Evolutionary conservation across 2,329 filamentous ascomycete species (phyloP), one percentile per base, ranked within the genome.

Genomic region (Aureobasidium musti): DNA sequence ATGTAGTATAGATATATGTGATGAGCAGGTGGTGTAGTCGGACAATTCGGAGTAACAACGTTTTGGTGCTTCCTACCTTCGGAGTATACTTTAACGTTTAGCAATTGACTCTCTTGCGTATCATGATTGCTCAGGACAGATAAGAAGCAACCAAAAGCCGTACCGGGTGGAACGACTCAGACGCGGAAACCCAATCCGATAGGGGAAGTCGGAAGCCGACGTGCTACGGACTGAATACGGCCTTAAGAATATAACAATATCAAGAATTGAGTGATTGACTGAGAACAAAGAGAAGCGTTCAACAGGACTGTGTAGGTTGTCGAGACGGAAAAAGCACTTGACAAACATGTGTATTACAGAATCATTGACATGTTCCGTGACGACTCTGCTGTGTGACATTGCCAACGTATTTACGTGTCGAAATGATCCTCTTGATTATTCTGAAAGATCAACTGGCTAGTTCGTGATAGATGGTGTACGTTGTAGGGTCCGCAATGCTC

Each of bases 1-100:
- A n/a, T 26, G 17, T 19, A 37, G 57, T 47, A 61, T 61, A 61
- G n/a, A 61, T 61, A 61, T 61, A 61, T n/a, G 53, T 57, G 37
- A n/a, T n/a, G 10, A 10, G 2, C 28, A n/a, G 26, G 14, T 17
- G 8, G 30, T 28, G 8, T 45, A 23, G 4, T 61, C 57, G 57
- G 57, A 61, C 41, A 61, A 28, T 35, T 61, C 57, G 57, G 57
- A 47, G 57, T 61, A 19, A 49, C 11, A 19, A 26, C 17, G 19
- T 35, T 47, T 23, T 35, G 26, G 26, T 60, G 56, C 26, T 60
- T 47, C 49, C 35, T n/a, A 39, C 57, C 43, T 61, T 61, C 57
- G 57, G 57, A 61, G 57, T 49, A 61, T 49, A 23, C 39, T 43
- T 28, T 59, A 26, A 41, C 53, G 53, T 56, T 37, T 41, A 56